Evolutionary conservation across 163 green algal genomes (phyloP), one percentile per base, ranked within the genome.

Genomic region (Coccomyxa subellipsoidea): DNA sequence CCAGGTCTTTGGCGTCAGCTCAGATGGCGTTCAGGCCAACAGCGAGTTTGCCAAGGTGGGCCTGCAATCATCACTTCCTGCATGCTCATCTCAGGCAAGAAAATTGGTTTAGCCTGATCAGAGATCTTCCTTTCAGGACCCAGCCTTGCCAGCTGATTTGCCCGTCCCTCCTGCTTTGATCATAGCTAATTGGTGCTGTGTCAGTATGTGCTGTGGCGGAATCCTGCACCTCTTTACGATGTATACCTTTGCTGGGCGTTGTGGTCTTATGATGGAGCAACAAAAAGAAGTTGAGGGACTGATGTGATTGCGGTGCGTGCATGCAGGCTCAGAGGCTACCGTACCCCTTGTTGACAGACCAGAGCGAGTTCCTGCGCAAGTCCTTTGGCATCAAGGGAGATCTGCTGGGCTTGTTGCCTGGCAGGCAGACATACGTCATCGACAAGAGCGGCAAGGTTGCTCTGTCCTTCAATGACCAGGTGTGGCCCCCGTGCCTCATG

Each of bases 321-420:
- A 15, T 36, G 76, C 76, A 87, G 69, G 77, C 59, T 27, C 70
- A 87, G 34, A 25, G 59, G 27, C 66, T 87, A 38, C 79, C 79
- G 4, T 87, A 84, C 53, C 79, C 79, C 12, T 47, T 87, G 37
- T 54, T 87, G n/a, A 80, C 79, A 53, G 83, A 87, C 70, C 75
- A 82, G 38, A 76, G 59, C 38, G 73, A 84, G 35, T 84, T 87
- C 35, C 66, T 87, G 38, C 59, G 83, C 15, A 87, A 87, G 75
- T 82, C 72, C 75, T 87, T 87, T 81, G 83, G 79, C 18, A 84
- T 87, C 79, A 87, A 87, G 83, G 76, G 76, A 25, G 76, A 69
- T 29, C 7, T 69, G n/a, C 29, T 80, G 37, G 39, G 76, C 38
- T 27, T 80, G 76, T 66, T 80, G 76, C 76, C 76, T 34, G 76